Evolutionary conservation across 257 asterid genomes (phyloP), one percentile per base, ranked within the genome.

Genomic region (Parsonsia alboflavescens): DNA sequence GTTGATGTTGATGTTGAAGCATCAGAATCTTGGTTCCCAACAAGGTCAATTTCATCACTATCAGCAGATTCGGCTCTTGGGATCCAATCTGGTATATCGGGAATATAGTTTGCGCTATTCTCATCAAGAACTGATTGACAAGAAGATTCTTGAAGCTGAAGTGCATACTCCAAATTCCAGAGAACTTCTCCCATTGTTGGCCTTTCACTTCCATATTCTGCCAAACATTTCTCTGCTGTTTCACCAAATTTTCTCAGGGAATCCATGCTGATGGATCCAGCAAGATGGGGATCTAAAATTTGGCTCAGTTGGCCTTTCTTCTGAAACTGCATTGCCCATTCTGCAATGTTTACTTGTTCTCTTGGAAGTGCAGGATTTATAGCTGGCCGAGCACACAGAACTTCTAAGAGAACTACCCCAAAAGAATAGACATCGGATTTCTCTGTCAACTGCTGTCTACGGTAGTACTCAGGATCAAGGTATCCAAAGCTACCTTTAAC

Each of bases 151-250:
- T 75, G 78, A 66, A 75, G 78, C 13, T 75, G 78, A 15, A 75
- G 64, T 7, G 78, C 73, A n/a, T 75, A 75, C n/a, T 75, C 78
- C 58, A 75, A 56, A 65, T 75, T 75, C 78, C 78, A 75, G 73
- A 75, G n/a, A 16, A 75, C 78, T 52, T 75, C 78, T 2, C 78
- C 78, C 78, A 75, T 75, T 22, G 78, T 62, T 21, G 78, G 78
- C 67, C 78, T 75, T 46, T 75, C 78, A 5, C 68, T 70, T 19
- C 78, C 78, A 52, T 48, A 75, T 63, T 75, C 78, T 22, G 73
- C 78, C 46, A 75, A 75, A 39, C 78, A 75, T 75, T 75, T 75
- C 78, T 75, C 78, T 53, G 78, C 78, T 19, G 78, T 67, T 66
- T 75, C 78, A 0, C 73, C 78, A 50, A 63, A 75, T 53, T 75